Percentiles rank a stretch among this genome's conserved stretches.
Conservation (phyloP, 2,329 filamentous ascomycete genomes). For the Talaromyces islandicus region DNA sequence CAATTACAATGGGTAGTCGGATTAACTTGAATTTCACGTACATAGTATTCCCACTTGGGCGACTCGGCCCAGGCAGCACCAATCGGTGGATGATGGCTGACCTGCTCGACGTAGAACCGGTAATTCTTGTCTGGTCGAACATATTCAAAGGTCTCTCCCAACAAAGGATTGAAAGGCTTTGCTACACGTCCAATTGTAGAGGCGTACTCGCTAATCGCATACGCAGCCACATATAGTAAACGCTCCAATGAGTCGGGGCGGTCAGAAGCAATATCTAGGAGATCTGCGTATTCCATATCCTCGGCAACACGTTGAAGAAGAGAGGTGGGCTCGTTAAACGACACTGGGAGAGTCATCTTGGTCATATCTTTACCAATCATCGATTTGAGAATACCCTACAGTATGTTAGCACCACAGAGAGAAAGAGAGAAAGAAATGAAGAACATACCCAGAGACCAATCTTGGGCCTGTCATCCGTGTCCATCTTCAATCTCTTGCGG, state of each 20-base stretch:
- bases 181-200: slow-evolving; percentile 95
- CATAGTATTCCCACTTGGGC: slow-evolving; percentile 88
- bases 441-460: slow-evolving; percentile 85
- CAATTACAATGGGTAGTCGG: not conserved
- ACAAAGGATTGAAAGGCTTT: slow-evolving; percentile 94
- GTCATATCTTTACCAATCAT: slow-evolving; percentile 99
- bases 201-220: slow-evolving; percentile 93
- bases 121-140: slow-evolving; percentile 93
- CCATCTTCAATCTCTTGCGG: slow-evolving; percentile 73
- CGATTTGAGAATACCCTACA: slow-evolving; percentile 87
- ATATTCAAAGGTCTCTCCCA: slow-evolving; percentile 97
- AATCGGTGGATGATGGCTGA: slow-evolving; percentile 93
- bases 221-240: slow-evolving; percentile 89
- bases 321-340: slow-evolving; percentile 97
- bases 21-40: slow-evolving; percentile 25
- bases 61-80: slow-evolving; percentile 91
- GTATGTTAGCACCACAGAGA: not conserved
- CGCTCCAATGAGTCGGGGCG: slow-evolving; percentile 83
- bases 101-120: slow-evolving; percentile 97
- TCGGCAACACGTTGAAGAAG: slow-evolving; percentile 90
- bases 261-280: slow-evolving; percentile 82
- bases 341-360: slow-evolving; percentile 97
- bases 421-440: not conserved
- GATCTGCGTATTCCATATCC: slow-evolving; percentile 95
- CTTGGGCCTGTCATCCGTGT: slow-evolving; percentile 86